phyloP scores from a whole-genome alignment of 2,329 filamentous ascomycete species.

The Pseudocercospora fijiensis region DNA sequence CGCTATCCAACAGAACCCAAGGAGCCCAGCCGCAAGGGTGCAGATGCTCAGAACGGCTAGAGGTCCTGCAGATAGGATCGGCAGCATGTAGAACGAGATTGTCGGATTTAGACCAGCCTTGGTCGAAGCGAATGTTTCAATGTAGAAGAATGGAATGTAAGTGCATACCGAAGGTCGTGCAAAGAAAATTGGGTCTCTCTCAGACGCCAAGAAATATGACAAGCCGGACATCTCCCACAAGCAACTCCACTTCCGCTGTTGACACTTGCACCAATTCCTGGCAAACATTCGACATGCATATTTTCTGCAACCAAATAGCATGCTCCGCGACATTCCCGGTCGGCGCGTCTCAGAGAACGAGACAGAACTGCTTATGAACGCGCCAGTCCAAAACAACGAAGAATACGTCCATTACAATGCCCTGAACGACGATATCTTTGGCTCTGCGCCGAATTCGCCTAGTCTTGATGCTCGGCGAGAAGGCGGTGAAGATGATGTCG shows the following conservation, averaged over 20 bases:
- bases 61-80: too few relatives aligned
- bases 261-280: background rate
- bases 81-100: too few relatives aligned
- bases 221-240: background rate
- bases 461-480: conserved; percentile 11
- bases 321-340: conserved; percentile 35
- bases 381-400: conserved; percentile 9
- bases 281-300: background rate
- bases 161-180: background rate
- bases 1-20: too few relatives aligned
- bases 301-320: conserved; percentile 9
- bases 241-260: background rate
- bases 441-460: conserved; percentile 45
- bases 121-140: too few relatives aligned
- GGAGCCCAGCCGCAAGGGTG: too few relatives aligned
- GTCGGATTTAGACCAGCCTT: too few relatives aligned
- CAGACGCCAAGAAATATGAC: background rate
- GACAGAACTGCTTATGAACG: conserved; percentile 27
- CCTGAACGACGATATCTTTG: conserved; percentile 50
- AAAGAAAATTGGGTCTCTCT: conserved; percentile 1
- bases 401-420: conserved; percentile 22
- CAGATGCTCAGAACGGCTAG: too few relatives aligned
- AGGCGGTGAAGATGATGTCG: background rate
- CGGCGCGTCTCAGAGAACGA: conserved; percentile 18
- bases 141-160: too few relatives aligned